A percentile compares a stretch with the other conserved stretches of the same genome.
Evolutionary conservation across 1,284 basidiomycete species (phyloP).

Genomic region (Farysia itapuensis): DNA sequence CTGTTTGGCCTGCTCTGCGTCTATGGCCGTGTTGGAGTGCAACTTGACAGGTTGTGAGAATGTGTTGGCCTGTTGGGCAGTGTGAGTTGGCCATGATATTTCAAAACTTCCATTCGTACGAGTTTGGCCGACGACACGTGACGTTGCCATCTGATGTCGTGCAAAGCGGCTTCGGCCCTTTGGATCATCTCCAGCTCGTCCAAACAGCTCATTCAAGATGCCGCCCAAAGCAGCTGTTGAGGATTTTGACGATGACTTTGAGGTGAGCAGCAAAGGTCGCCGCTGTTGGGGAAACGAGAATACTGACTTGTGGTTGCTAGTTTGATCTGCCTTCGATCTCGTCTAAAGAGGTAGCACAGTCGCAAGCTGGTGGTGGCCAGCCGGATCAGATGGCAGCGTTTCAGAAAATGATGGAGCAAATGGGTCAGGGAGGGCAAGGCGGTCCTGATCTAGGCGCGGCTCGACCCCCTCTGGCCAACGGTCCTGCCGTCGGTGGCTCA

Average conservation of each 20-base stretch:
- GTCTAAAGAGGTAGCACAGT: constrained; percentile 26
- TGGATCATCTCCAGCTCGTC: no score
- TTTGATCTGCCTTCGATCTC: constrained; percentile 48
- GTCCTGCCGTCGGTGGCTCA: constrained; percentile 12
- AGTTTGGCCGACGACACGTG: no score
- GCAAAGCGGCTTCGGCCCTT: no score
- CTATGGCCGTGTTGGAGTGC: no score
- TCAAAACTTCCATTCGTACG: no score
- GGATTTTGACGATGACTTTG: constrained; percentile 59
- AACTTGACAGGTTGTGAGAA: no score
- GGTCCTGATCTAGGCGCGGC: constrained; percentile 23
- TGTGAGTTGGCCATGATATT: no score
- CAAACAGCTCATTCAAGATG: no score
- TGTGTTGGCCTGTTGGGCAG: no score
- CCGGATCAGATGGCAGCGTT: constrained; percentile 46
- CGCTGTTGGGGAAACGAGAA: not conserved
- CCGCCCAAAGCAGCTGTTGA: constrained; percentile 49
- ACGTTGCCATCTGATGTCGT: no score
- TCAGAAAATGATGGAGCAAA: constrained; percentile 54
- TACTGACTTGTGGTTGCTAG: constrained; percentile 6
- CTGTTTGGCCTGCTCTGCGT: no score
- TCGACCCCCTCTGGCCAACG: constrained; percentile 4
- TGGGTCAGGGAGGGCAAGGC: constrained; percentile 37
- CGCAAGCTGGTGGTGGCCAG: constrained; percentile 10
- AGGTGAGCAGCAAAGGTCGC: constrained; percentile 34